phyloP scores from a whole-genome alignment of 768 basidiomycete species.

The Phylloporus arenicola region DNA sequence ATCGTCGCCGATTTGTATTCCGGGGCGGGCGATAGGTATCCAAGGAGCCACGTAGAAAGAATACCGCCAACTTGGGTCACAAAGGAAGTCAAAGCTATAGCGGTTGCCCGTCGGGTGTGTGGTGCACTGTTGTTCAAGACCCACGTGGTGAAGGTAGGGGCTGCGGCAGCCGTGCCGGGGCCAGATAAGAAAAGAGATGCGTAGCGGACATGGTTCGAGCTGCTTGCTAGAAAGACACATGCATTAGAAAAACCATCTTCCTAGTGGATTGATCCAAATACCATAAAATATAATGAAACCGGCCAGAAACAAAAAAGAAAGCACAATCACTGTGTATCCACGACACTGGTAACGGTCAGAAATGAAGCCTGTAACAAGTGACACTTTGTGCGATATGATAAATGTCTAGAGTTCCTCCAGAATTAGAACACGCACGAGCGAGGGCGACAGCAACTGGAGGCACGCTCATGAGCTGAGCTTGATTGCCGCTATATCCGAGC shows the following conservation, averaged over 20 bases:
- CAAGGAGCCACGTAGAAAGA: conserved; percentile 57
- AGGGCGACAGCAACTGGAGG: conserved; percentile 49
- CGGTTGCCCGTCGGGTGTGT: conserved; percentile 50
- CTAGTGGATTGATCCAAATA: conserved; percentile 12
- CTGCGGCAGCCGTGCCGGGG: conserved; percentile 43
- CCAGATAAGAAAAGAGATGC: conserved; percentile 54
- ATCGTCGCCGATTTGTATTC: conserved; percentile 44
- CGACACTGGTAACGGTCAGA: conserved; percentile 53
- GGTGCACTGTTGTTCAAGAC: conserved; percentile 57
- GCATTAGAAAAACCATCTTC: not conserved
- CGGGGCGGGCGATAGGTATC: conserved; percentile 44
- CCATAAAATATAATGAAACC: conserved; percentile 55
- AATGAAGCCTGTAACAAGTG: conserved; percentile 38
- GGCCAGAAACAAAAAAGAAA: conserved; percentile 38
- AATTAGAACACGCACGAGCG: conserved; percentile 31
- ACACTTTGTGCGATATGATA: conserved; percentile 15
- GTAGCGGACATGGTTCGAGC: conserved; percentile 42
- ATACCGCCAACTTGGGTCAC: conserved; percentile 55
- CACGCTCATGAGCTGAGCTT: conserved; percentile 60
- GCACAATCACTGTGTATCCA: conserved; percentile 42
- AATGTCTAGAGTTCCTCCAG: not conserved
- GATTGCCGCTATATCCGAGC: conserved; percentile 49
- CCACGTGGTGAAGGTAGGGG: conserved; percentile 53
- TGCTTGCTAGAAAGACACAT: conserved; percentile 6
- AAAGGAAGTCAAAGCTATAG: conserved; percentile 49